Evolutionary conservation across 495 filamentous ascomycete species (phyloP).

Genomic region (Trypethelium eluteriae): DNA sequence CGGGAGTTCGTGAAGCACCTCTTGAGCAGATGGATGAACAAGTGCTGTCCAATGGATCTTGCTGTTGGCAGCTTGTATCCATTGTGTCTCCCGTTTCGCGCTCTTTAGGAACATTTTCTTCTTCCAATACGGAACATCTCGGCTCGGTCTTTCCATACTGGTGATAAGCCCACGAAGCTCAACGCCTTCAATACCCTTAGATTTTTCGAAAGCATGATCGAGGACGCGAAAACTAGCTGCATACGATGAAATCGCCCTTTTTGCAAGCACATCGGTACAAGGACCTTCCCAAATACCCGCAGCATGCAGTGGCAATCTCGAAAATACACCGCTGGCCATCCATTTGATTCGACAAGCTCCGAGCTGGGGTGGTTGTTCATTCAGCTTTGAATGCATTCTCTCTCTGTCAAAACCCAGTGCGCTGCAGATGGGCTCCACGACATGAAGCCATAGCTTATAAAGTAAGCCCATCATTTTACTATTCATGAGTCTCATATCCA

Average conservation of each 20-base stretch:
- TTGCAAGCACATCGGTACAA: conserved; percentile 4
- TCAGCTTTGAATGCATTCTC: not conserved
- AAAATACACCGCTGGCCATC: not conserved
- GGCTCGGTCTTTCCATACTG: not conserved
- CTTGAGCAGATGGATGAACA: not conserved
- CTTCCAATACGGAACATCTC: not conserved
- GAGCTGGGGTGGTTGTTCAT: not conserved
- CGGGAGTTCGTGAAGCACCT: not conserved
- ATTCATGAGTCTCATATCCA: not conserved
- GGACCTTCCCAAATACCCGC: not conserved
- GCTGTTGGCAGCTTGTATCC: not conserved
- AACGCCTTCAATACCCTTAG: conserved; percentile 11
- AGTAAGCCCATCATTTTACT: not conserved
- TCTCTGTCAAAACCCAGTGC: not conserved
- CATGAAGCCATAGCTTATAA: not conserved
- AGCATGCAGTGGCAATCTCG: conserved; percentile 2
- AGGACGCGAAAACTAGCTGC: conserved; percentile 1
- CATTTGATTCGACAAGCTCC: not conserved
- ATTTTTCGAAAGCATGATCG: not conserved
- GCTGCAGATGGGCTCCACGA: not conserved
- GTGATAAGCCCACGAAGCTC: not conserved
- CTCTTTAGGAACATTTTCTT: conserved; percentile 2
- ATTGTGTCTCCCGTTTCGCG: not conserved
- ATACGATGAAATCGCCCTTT: not conserved
- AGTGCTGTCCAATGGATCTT: not conserved